Conservation (phyloP, 1,139 yeast genomes). For the Taphrina communis region DNA sequence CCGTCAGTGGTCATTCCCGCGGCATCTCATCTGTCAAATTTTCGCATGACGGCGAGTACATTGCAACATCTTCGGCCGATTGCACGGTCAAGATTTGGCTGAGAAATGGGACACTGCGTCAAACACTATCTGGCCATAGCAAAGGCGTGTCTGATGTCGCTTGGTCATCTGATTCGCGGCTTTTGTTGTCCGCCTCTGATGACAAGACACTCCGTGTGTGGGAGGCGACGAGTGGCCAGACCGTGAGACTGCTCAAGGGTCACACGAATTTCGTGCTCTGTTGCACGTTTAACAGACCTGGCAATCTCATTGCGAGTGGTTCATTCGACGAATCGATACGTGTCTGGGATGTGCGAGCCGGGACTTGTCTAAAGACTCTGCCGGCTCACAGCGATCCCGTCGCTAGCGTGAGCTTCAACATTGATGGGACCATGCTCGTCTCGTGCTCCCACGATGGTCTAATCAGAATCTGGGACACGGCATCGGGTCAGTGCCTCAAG, state of each 20-base stretch:
- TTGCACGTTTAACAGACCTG: constrained; percentile 71
- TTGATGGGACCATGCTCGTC: constrained; percentile 81
- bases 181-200: constrained; percentile 84
- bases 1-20: constrained; percentile 47
- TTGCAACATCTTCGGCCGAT: constrained; percentile 62
- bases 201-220: constrained; percentile 81
- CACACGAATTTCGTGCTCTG: constrained; percentile 87
- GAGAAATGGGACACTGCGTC: constrained; percentile 50
- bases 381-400: constrained; percentile 96
- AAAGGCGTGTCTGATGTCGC: constrained; percentile 71
- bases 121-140: constrained; percentile 65
- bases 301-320: constrained; percentile 79
- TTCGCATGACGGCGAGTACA: constrained; percentile 65
- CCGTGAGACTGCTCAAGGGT: constrained; percentile 68
- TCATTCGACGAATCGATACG: constrained; percentile 76
- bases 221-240: constrained; percentile 61
- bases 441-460: constrained; percentile 92
- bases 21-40: constrained; percentile 60
- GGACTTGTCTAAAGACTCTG: constrained; percentile 73
- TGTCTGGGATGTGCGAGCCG: constrained; percentile 83
- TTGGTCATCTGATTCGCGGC: constrained; percentile 77
- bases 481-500: constrained; percentile 87
- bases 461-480: constrained; percentile 82
- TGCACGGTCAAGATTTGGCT: constrained; percentile 57
- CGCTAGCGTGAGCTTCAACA: constrained; percentile 70